Base-by-base conservation (phyloP, 2,329 filamentous ascomycete species). In the Colletotrichum viniferum region DNA sequence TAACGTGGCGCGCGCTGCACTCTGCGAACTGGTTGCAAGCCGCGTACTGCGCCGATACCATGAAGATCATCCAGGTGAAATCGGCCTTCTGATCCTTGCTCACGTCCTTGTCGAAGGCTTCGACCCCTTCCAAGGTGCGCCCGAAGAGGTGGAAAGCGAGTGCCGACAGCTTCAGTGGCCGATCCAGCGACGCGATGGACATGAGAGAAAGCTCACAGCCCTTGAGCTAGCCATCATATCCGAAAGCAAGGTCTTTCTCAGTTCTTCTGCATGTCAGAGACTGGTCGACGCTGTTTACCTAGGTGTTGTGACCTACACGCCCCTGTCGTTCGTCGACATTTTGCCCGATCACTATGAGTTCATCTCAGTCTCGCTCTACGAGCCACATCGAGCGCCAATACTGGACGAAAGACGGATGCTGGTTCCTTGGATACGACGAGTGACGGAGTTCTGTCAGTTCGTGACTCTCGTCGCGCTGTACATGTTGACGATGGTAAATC, bases 291-390 rank as follows among this genome's bases (percentile, higher is more conserved):
- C 93, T 7, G 92, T 95, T 4, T 94, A 94, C 77, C 87, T 89
- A 16, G 93, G 93, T 1, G 86, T 91, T 24, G 88, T 95, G 36
- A 91, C 94, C n/a, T 95, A 95, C 78, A 94, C 93, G 3, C 93
- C 93, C 0, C 90, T 91, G 1, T 90, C 91, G 0, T 94, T 94
- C 77, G 89, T 95, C 80, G 93, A 95, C 80, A 94, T 95, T 67
- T 86, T 95, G 2, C 93, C 93, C 0, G 93, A 95, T 80, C 91
- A 93, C 79, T 95, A 94, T 84, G 94, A 94, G 81, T 88, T 92
- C 78, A 91, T 92, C 63, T 92, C 92, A 0, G 93, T 95, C 48
- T 92, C 92, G 4, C 85, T 95, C 0, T 95, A 95, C 80, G 91
- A 94, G 78, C 93, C 93, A 3, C 85, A 91, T 16, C 89, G 90